phyloP scores from a whole-genome alignment of 2,329 filamentous ascomycete species.

The Aspergillus vadensis region DNA sequence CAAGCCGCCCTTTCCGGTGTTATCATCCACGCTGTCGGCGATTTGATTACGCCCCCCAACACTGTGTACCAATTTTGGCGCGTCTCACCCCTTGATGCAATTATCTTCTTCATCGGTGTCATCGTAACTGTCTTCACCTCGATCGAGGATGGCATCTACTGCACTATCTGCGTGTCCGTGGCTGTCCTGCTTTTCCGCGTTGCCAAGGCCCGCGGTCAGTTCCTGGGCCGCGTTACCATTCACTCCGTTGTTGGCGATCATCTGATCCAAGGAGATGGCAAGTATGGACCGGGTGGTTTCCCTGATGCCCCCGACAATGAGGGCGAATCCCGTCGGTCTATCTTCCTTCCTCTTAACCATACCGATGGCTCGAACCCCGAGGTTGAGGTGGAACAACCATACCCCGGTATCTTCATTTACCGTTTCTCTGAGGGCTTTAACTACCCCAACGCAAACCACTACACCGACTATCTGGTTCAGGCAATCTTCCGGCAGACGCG shows the following conservation, averaged over 20 bases:
- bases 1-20: constrained; percentile 78
- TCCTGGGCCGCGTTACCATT: constrained; percentile 80
- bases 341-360: constrained; percentile 86
- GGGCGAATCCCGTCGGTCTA: constrained; percentile 64
- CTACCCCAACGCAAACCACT: constrained; percentile 89
- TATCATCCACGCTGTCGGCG: constrained; percentile 93
- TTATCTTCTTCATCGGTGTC: constrained; percentile 93
- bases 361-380: constrained; percentile 88
- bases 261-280: constrained; percentile 64
- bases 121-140: constrained; percentile 82
- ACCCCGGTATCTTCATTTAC: constrained; percentile 94
- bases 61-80: constrained; percentile 95
- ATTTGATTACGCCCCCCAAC: constrained; percentile 87
- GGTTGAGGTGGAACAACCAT: constrained; percentile 75
- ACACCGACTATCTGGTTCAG: constrained; percentile 74
- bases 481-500: constrained; percentile 72
- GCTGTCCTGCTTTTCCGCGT: constrained; percentile 81
- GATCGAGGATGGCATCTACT: constrained; percentile 93
- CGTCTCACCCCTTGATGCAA: constrained; percentile 83
- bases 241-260: constrained; percentile 82
- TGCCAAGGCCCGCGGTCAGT: constrained; percentile 77
- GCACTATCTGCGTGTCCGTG: constrained; percentile 74
- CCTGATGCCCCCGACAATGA: constrained; percentile 33
- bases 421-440: constrained; percentile 93
- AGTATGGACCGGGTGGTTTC: constrained; percentile 58